phyloP scores from a whole-genome alignment of 495 filamentous ascomycete species.

The Cercophora samala region DNA sequence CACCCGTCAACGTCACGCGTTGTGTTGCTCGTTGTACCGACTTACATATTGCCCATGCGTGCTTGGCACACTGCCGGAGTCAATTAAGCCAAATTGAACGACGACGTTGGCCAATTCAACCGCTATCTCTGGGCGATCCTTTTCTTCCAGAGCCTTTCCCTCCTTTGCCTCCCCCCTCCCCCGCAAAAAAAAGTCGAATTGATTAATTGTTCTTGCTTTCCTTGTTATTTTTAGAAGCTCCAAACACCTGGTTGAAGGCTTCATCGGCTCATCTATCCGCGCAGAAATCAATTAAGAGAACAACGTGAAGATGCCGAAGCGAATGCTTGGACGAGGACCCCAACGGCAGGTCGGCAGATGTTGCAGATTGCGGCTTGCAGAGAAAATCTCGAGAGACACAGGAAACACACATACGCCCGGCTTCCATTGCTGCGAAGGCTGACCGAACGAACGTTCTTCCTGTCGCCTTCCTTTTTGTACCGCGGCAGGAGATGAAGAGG shows the following conservation, averaged over 20 bases:
- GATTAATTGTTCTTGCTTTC: slow-evolving; percentile 19
- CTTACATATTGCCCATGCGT: slow-evolving; percentile 5
- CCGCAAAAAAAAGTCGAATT: slow-evolving; percentile 5
- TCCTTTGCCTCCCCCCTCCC: background rate
- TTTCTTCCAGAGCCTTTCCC: background rate
- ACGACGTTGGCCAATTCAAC: slow-evolving; percentile 9
- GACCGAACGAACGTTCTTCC: background rate
- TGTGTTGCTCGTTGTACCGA: slow-evolving; percentile 15
- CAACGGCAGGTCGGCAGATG: slow-evolving; percentile 4
- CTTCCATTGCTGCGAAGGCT: slow-evolving; percentile 1
- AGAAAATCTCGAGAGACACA: too few relatives aligned
- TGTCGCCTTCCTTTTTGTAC: slow-evolving; percentile 4
- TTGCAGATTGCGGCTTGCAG: background rate
- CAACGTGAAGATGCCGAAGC: background rate
- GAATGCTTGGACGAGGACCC: background rate
- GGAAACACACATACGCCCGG: too few relatives aligned
- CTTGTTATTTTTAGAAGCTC: background rate
- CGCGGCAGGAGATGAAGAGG: background rate
- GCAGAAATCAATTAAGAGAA: background rate
- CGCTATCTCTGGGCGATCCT: slow-evolving; percentile 6
- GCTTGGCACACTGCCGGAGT: background rate
- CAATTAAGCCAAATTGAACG: slow-evolving; percentile 12
- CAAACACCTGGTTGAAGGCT: slow-evolving; percentile 16
- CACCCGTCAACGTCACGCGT: slow-evolving; percentile 2
- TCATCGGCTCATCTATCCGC: slow-evolving; percentile 1